These are phyloP conservation scores for Ceratobasidium sp. DNA, from an alignment of 1,284 basidiomycete genomes.

Conservation along the genomic window DNA sequence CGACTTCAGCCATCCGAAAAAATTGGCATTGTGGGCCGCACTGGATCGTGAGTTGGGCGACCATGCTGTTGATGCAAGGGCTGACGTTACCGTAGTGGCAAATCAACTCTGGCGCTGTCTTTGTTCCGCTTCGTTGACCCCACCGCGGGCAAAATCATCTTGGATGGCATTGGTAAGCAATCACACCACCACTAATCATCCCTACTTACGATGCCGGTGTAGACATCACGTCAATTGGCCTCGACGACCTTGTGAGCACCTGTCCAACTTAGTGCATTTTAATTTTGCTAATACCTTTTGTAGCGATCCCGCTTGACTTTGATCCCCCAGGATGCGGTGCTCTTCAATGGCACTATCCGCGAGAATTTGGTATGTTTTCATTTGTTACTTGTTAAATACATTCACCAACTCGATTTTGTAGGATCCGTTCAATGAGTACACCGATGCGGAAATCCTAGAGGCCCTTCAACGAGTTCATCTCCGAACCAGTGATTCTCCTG, in stretches of 20 bases:
- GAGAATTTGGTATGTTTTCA: conserved; percentile 26
- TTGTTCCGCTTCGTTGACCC: conserved; percentile 92
- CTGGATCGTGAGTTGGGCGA: conserved; percentile 60
- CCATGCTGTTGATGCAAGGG: neutral
- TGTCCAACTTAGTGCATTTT: neutral
- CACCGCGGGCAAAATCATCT: conserved; percentile 76
- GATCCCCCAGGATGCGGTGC: conserved; percentile 5
- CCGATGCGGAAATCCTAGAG: conserved; percentile 78
- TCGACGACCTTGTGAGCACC: conserved; percentile 83
- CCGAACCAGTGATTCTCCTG: conserved; percentile 32
- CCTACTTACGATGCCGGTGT: no score
- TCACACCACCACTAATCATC: no score
- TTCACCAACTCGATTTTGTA: conserved; percentile 54
- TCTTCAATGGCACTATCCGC: conserved; percentile 33
- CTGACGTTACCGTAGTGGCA: conserved; percentile 62
- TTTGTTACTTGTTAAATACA: conserved; percentile 20
- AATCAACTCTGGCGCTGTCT: conserved; percentile 87
- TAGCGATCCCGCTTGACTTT: conserved; percentile 31
- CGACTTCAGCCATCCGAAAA: conserved; percentile 67
- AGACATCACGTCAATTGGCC: conserved; percentile 84
- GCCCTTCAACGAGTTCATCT: conserved; percentile 70
- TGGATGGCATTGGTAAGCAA: conserved; percentile 77
- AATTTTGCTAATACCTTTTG: conserved; percentile 1
- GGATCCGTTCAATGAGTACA: conserved; percentile 87
- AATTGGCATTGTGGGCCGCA: conserved; percentile 78